Conservation (phyloP, 352 stramenopile genomes). For the Aphanomyces stellatus region DNA sequence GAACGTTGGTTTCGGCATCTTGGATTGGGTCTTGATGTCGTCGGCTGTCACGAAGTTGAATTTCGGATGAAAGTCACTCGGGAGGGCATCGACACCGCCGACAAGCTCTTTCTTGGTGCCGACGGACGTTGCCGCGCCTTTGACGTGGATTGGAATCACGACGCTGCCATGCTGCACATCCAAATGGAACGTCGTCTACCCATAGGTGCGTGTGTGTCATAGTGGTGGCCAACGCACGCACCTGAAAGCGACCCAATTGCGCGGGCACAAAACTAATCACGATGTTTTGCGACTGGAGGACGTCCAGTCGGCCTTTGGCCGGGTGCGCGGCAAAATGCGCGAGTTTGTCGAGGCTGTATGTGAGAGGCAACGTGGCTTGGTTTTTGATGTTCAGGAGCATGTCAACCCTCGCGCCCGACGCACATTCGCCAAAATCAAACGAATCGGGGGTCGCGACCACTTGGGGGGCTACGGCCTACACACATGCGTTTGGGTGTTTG, state of each 20-base stretch:
- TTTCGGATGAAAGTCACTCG: conserved; percentile 75
- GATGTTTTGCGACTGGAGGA: conserved; percentile 81
- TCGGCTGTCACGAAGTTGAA: conserved; percentile 87
- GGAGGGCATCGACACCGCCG: conserved; percentile 55
- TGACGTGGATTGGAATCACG: conserved; percentile 45
- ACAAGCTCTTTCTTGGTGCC: conserved; percentile 36
- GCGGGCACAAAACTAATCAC: conserved; percentile 83
- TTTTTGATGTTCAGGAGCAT: conserved; percentile 83
- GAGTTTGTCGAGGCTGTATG: conserved; percentile 50
- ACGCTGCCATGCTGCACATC: conserved; percentile 42
- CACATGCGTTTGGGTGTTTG: too few species aligned
- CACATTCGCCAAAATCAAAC: conserved; percentile 76
- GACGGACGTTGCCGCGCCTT: conserved; percentile 49
- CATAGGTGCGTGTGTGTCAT: neutral
- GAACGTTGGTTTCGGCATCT: conserved; percentile 38
- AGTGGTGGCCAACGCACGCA: neutral
- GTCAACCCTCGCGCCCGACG: conserved; percentile 70
- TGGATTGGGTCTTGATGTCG: conserved; percentile 53
- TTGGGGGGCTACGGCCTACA: conserved; percentile 39
- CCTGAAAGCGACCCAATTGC: conserved; percentile 75
- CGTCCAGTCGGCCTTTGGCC: conserved; percentile 53
- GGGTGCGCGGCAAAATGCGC: conserved; percentile 77
- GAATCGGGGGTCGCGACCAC: conserved; percentile 34
- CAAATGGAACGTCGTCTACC: conserved; percentile 30
- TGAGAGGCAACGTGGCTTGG: conserved; percentile 46